These are phyloP conservation scores for Naematelia aurantialba DNA, from an alignment of 768 basidiomycete genomes.

Conservation along the genomic window DNA sequence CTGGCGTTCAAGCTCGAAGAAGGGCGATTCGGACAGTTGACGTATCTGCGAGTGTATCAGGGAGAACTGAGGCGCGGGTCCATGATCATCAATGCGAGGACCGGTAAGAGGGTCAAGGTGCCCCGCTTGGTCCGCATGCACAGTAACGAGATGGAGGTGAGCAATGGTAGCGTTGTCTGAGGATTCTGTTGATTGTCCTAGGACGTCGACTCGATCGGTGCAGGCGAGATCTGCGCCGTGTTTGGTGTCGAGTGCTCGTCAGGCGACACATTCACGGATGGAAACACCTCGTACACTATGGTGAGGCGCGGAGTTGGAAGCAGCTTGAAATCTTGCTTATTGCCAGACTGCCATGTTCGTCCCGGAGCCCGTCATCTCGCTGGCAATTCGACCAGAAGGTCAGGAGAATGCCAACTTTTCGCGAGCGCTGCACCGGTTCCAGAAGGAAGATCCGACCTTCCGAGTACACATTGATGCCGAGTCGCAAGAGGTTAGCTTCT, in stretches of 20 bases:
- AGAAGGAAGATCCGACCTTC: conserved; percentile 99
- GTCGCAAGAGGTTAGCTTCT: conserved; percentile 72
- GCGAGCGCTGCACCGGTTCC: conserved; percentile 91
- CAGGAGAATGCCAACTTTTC: conserved; percentile 95
- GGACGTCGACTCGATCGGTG: conserved; percentile 90
- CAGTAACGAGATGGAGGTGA: conserved; percentile 96
- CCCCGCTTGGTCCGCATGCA: conserved; percentile 96
- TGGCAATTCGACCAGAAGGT: conserved; percentile 86
- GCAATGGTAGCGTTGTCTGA: conserved; percentile 21
- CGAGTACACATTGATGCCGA: conserved; percentile 91
- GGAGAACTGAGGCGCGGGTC: conserved; percentile 82
- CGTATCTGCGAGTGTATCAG: conserved; percentile 97
- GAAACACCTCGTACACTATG: conserved; percentile 86
- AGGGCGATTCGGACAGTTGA: conserved; percentile 92
- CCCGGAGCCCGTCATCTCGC: conserved; percentile 95
- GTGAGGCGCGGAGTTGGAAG: conserved; percentile 53
- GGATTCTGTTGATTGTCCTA: conserved; percentile 42
- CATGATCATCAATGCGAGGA: conserved; percentile 83
- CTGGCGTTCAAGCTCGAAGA: conserved; percentile 98
- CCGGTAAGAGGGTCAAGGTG: conserved; percentile 96
- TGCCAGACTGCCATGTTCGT: conserved; percentile 93
- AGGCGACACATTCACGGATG: conserved; percentile 96
- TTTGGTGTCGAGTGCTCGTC: conserved; percentile 98
- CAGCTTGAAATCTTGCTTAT: conserved; percentile 6
- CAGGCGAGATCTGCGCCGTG: conserved; percentile 98